Base-by-base conservation (phyloP, 495 filamentous ascomycete species). In the Oleoguttula mirabilis region DNA sequence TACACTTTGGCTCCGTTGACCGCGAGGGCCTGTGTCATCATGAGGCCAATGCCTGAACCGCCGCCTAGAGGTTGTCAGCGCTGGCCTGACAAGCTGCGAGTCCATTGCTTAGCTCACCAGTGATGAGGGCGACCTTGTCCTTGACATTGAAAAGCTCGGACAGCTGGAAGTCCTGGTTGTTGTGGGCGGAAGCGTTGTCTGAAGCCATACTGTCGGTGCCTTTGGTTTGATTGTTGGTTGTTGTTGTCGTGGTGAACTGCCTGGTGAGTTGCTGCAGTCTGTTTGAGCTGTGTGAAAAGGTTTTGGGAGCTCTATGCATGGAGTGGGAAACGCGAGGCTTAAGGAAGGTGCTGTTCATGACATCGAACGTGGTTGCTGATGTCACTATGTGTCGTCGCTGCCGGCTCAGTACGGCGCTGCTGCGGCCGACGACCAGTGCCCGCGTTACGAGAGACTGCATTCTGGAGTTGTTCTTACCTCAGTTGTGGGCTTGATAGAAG, bases 1-100 rank as follows among this genome's bases (percentile, higher is more conserved):
- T 79, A 78, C 21, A 60, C 55, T 27, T 63, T 63, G 17, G 55
- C 71, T 5, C 75, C 74, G 50, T 77, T 79, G 32, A 73, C 71
- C 4, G 73, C 73, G 0, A 78, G 66, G 7, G 74, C 69, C 58
- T 78, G 74, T 0, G 64, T 61, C 39, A 62, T 60, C 72, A 71
- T 74, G 8, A 48, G 25, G 19, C 59, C 55, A 43, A 60, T 64
- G n/a, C 62, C 55, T 20, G 40, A 48, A 17, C 60, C 55, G 24
- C 55, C 74, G 39, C 74, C 74, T 60, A 4, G 56, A 20, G 23
- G 10, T 3, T 10, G 23, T 10, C 5, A 5, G 3, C 3, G 36
- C 10, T 19, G 16, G 14, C 20, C 4, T 19, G 5, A 17, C 34
- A 5, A 36, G 14, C 21, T 8, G 32, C 15, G 15, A 19, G 14